Conservation (phyloP, 1,284 basidiomycete genomes). For the Ustilago shanxiensis region DNA sequence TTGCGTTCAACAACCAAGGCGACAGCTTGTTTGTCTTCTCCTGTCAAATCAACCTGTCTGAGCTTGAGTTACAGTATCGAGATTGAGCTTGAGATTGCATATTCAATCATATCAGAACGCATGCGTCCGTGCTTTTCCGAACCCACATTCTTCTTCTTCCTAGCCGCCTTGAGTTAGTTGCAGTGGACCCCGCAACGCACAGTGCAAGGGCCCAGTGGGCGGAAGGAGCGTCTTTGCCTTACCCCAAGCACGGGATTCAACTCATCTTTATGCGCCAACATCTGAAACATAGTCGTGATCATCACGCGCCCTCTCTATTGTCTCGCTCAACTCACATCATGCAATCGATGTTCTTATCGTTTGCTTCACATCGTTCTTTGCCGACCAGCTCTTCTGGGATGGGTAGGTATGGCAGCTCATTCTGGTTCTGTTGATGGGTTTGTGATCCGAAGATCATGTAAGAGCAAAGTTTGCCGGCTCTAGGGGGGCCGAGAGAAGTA, state of each 20-base stretch:
- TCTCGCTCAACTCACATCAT: background rate
- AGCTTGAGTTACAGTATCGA: no score
- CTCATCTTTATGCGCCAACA: constrained; percentile 3
- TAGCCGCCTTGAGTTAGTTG: background rate
- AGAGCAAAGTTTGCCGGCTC: constrained; percentile 1
- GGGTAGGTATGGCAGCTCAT: background rate
- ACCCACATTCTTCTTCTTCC: background rate
- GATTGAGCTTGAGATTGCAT: background rate
- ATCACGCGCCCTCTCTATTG: constrained; percentile 2
- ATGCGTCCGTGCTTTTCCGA: constrained; percentile 12
- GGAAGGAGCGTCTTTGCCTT: background rate
- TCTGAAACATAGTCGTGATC: constrained; percentile 10
- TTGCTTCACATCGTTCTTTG: no score
- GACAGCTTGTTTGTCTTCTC: constrained; percentile 6
- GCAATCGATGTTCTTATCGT: no score
- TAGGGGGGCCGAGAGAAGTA: background rate
- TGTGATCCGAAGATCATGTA: no score
- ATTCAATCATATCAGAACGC: background rate
- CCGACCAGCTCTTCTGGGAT: no score
- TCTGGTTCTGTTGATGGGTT: no score
- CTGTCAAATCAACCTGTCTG: background rate
- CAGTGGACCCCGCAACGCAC: background rate
- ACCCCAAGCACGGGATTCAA: constrained; percentile 2
- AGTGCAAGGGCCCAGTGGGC: no score
- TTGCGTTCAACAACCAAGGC: background rate